Conservation (phyloP, 352 stramenopile species). For the Phytophthora cryptogea region DNA sequence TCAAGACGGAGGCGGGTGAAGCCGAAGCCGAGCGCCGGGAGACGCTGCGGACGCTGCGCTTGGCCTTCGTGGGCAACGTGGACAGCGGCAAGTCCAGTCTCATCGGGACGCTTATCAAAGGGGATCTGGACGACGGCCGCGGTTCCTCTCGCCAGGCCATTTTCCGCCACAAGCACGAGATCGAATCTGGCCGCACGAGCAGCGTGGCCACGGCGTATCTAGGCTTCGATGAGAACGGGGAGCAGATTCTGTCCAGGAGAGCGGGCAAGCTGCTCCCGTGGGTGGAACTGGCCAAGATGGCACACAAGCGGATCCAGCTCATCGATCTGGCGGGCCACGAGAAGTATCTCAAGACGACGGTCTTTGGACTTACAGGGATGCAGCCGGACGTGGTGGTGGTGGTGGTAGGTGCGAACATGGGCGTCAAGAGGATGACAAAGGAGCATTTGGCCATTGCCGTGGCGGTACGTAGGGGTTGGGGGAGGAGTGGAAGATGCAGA, state of each 20-base stretch:
- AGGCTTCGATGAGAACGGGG: slow-evolving; percentile 72
- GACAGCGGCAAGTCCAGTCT: slow-evolving; percentile 94
- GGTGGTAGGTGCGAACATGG: slow-evolving; percentile 94
- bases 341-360: slow-evolving; percentile 99
- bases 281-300: slow-evolving; percentile 76
- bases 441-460: slow-evolving; percentile 94
- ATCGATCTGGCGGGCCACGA: slow-evolving; percentile 94
- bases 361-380: slow-evolving; percentile 98
- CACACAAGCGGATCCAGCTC: slow-evolving; percentile 86
- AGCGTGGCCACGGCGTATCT: slow-evolving; percentile 84
- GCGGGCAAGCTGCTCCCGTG: slow-evolving; percentile 78
- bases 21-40: slow-evolving; percentile 40
- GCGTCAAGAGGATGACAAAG: slow-evolving; percentile 94
- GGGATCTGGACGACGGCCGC: slow-evolving; percentile 96
- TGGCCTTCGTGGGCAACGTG: slow-evolving; percentile 93
- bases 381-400: slow-evolving; percentile 96
- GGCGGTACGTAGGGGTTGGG: slow-evolving; percentile 45
- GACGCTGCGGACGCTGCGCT: slow-evolving; percentile 70
- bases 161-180: slow-evolving; percentile 89
- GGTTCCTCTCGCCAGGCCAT: slow-evolving; percentile 83
- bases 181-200: slow-evolving; percentile 82
- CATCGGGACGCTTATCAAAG: slow-evolving; percentile 94
- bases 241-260: slow-evolving; percentile 82
- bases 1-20: slow-evolving; percentile 8
- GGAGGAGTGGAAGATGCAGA: neutral